Conservation (phyloP, 495 filamentous ascomycete species). For the Beverwykella pulmonaria region DNA sequence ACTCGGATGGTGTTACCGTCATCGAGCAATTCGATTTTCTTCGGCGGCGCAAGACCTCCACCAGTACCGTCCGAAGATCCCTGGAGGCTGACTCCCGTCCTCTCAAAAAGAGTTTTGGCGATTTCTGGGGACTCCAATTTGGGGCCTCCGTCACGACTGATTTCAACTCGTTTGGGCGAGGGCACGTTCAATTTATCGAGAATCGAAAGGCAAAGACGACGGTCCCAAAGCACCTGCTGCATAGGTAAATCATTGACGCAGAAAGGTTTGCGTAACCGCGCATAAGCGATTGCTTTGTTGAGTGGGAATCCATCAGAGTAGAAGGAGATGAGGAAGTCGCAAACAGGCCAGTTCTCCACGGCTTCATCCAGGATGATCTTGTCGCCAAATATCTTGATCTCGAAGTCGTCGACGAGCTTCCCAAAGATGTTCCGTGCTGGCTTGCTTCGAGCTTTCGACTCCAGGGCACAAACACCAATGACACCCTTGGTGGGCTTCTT, state of each 20-base stretch:
- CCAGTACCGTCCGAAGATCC: conserved; percentile 74
- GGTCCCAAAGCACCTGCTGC: conserved; percentile 98
- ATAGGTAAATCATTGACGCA: conserved; percentile 97
- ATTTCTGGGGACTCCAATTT: conserved; percentile 72
- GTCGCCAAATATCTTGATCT: conserved; percentile 95
- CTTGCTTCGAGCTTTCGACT: conserved; percentile 94
- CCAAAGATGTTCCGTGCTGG: conserved; percentile 95
- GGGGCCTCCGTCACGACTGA: conserved; percentile 92
- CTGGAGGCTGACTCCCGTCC: conserved; percentile 77
- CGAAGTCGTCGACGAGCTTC: conserved; percentile 88
- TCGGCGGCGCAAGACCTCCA: conserved; percentile 58
- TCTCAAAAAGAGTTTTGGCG: conserved; percentile 72
- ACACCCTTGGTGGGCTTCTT: conserved; percentile 53
- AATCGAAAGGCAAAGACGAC: conserved; percentile 82
- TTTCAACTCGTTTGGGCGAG: conserved; percentile 86
- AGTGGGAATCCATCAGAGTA: conserved; percentile 97
- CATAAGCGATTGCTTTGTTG: conserved; percentile 95
- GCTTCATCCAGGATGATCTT: conserved; percentile 96
- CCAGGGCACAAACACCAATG: conserved; percentile 93
- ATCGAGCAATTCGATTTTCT: conserved; percentile 79
- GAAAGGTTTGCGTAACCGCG: conserved; percentile 86
- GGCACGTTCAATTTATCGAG: conserved; percentile 86
- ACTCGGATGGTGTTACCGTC: conserved; percentile 85
- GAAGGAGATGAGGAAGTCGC: conserved; percentile 96
- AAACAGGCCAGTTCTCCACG: conserved; percentile 63